Evolutionary conservation across 371 early-diverging fungal species (phyloP), one percentile per base, ranked within the genome.

Genomic region (Mortierella sp.): DNA sequence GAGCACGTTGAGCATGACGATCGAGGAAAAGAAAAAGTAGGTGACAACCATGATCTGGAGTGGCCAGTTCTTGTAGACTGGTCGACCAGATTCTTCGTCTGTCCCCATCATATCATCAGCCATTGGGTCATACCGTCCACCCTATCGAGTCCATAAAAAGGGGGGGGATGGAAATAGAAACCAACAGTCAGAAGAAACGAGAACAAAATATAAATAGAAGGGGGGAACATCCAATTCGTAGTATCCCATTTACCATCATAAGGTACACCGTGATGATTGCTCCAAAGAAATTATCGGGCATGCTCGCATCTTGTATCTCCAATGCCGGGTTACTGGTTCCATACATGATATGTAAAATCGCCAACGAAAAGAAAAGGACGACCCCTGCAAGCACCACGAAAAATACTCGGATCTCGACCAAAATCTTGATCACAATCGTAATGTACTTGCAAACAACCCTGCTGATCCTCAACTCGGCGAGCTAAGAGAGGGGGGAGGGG

Each of bases 11-110:
- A 80, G 63, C 15, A 73, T 60, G 23, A 79, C 23, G 19, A 79
- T 69, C 29, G 74, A 62, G n/a, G 80, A 70, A 67, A 79, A 73
- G 57, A 79, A 73, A 70, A 69, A 72, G 64, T 66, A 79, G 55
- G 73, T 57, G 28, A 72, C 60, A 73, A 79, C 73, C 80, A 79
- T 79, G n/a, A 73, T 16, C 45, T 70, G 73, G 67, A 79, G 73
- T 44, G 64, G 23, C 70, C 70, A 70, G 9, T 52, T 15, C 7
- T 60, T 46, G 23, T 19, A 21, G 5, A n/a, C 7, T 4, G 25
- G 43, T 7, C 73, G 63, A 6, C 21, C 30, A 0, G 52, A 26
- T 0, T 26, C 45, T 0, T 57, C 55, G 0, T 61, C 48, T 9
- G 73, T 52, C 3, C 15, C 18, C 46, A 26, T 37, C 48, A 64